Base-by-base conservation (phyloP, 2,329 filamentous ascomycete species). In the Alternaria rosae region DNA sequence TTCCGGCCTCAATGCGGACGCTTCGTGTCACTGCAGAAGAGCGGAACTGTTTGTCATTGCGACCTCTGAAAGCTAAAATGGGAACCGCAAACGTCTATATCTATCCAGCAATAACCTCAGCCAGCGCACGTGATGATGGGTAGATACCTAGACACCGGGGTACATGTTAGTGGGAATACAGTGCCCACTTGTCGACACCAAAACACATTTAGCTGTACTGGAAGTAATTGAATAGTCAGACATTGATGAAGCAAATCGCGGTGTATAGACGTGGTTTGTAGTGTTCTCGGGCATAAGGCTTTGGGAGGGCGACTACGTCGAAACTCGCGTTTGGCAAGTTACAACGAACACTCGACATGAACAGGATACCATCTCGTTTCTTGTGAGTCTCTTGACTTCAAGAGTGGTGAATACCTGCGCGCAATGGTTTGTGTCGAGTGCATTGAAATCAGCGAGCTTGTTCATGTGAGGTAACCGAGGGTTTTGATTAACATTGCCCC, bases 301-400 rank as follows among this genome's bases (percentile, higher is more conserved):
- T n/a, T 38, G 13, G 35, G n/a, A 38, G 7, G 35, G 15, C 35
- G 8, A 38, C 35, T 38, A 8, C 35, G 15, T 7, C 10, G 35
- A 38, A n/a, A n/a, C n/a, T 17, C 35, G 17, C 35, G 35, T 10
- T 38, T 38, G 35, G n/a, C 35, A 38, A 38, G n/a, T 0, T 38
- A n/a, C 35, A 17, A 38, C 35, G 35, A 38, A 38, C 17, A 38
- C n/a, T 9, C 15, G 0, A 3, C 11, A 38, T 17, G 35, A 38
- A 38, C 15, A 38, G 17, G 1, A 38, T n/a, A 11, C 0, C 35
- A 17, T 38, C 35, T 38, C 2, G 17, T n/a, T 38, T 11, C 0
- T 17, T 3, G 15, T 17, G 0, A 38, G n/a, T 9, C 35, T 38
- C 17, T 17, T 0, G 0, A 17, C 9, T 17, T 0, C 35, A 9